Base-by-base conservation (phyloP, 176 grass and related monocot species). In the Avena sativa region DNA sequence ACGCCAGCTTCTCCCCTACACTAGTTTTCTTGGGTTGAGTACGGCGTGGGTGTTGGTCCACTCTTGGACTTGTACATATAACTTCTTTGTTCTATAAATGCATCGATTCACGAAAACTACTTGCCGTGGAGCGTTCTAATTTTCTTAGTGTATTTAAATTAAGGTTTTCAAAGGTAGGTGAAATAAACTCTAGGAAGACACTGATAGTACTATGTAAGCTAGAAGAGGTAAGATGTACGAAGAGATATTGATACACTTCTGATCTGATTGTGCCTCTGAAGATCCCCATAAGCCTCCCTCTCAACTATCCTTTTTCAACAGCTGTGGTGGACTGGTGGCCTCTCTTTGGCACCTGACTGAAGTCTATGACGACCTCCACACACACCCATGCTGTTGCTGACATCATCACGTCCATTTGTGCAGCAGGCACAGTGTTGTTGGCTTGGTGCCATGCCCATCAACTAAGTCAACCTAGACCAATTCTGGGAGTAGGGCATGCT, bases 291-390 rank as follows among this genome's bases (percentile, higher is more conserved):
- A 70, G 11, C 63, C 48, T 34, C 63, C 25, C 62, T 66, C 62
- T 2, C 62, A 66, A 14, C 25, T 66, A 66, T 66, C 63, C 63
- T 32, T 66, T 30, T 66, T 66, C 1, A 32, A 25, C 61, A 34
- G 59, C 59, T 80, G n/a, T 23, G 9, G 79, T 63, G 79, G 58
- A 43, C 47, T 23, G 9, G 79, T 63, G 79, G 58, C 60, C 47
- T 46, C 40, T 81, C 60, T 65, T 81, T 23, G 26, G 47, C 60
- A 47, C 49, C 26, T 49, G 43, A 67, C 64, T 30, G 61, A 66
- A 66, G 26, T 32, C 4, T 66, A 32, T 66, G 62, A 66, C 26
- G 6, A 66, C 62, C 62, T 30, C 26, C 62, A 65, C 26, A 67
- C 13, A 13, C 64, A 67, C 64, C 28, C 64, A 67, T 67, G 64